Evolutionary conservation across 805 yeast species (phyloP).

Genomic region (Starmerella gropengiesseri): DNA sequence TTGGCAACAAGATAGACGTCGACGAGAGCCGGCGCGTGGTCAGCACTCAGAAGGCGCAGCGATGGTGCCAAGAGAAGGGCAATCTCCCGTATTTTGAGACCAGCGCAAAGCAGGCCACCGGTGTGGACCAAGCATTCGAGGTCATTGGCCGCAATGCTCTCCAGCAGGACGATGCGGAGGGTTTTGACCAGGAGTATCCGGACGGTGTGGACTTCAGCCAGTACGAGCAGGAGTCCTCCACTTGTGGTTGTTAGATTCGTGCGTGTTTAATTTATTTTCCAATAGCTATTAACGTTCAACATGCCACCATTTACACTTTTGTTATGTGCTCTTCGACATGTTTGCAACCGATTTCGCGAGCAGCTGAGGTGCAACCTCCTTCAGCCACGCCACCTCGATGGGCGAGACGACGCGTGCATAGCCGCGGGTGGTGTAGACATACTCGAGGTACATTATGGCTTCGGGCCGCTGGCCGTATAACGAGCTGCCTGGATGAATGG

Average conservation of each 20-base stretch:
- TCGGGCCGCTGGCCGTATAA: slow-evolving; percentile 73
- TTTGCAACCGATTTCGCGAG: slow-evolving; percentile 16
- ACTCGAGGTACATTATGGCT: slow-evolving; percentile 89
- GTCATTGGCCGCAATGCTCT: slow-evolving; percentile 91
- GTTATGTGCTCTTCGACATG: not conserved
- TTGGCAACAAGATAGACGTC: slow-evolving; percentile 90
- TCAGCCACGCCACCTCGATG: slow-evolving; percentile 69
- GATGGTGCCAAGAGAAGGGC: slow-evolving; percentile 52
- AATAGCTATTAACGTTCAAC: not conserved
- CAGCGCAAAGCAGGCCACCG: slow-evolving; percentile 93
- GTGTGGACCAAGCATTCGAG: slow-evolving; percentile 91
- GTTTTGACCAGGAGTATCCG: slow-evolving; percentile 83
- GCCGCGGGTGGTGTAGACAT: slow-evolving; percentile 84
- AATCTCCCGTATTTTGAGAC: slow-evolving; percentile 91
- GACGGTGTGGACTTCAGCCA: slow-evolving; percentile 93
- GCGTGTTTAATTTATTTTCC: slow-evolving; percentile 4
- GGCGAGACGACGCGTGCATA: slow-evolving; percentile 84
- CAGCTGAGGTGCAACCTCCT: slow-evolving; percentile 20
- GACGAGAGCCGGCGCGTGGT: slow-evolving; percentile 81
- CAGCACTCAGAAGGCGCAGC: slow-evolving; percentile 48
- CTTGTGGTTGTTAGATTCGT: slow-evolving; percentile 55
- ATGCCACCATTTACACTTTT: not conserved
- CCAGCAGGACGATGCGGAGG: slow-evolving; percentile 88
- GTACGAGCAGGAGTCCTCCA: slow-evolving; percentile 58
- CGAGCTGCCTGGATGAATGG: slow-evolving; percentile 83